Evolutionary conservation across 768 basidiomycete genomes (phyloP).

Genomic region (Suillus variegatus): DNA sequence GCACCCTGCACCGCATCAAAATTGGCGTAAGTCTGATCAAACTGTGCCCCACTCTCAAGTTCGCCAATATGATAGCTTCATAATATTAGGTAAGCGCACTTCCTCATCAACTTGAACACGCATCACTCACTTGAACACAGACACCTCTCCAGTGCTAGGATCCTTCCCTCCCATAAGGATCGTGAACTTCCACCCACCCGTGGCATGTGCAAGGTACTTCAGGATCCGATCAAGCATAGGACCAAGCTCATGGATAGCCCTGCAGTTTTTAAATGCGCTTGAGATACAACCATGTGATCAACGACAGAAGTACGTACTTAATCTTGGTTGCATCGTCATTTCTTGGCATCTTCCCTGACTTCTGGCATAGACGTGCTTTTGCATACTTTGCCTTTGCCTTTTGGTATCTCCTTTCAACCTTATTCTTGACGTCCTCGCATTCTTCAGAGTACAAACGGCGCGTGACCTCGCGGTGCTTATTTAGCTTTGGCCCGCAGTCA

Average conservation of each 20-base stretch:
- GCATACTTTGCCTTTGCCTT: not conserved
- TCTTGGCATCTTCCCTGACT: not conserved
- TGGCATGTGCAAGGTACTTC: not conserved
- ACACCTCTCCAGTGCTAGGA: not conserved
- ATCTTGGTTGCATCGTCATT: not conserved
- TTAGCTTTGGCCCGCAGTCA: not conserved
- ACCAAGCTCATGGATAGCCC: not conserved
- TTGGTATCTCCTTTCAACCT: not conserved
- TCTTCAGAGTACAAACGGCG: not conserved
- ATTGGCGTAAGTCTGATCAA: not conserved
- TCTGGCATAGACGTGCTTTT: not conserved
- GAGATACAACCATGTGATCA: too few relatives aligned
- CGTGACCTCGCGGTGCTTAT: not conserved
- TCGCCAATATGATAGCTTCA: not conserved
- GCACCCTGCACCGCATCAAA: not conserved
- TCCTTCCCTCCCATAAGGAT: not conserved
- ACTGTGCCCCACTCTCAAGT: not conserved
- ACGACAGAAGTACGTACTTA: not conserved
- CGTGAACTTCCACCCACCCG: not conserved
- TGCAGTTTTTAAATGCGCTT: not conserved
- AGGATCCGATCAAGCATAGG: not conserved
- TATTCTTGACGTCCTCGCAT: not conserved
- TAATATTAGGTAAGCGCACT: not conserved
- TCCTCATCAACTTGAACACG: too few relatives aligned
- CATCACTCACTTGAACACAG: not conserved